Evolutionary conservation across 164 flowering plant genomes (phyloP), one percentile per base, ranked within the genome.

Genomic region (Chloranthus sessilifolius): DNA sequence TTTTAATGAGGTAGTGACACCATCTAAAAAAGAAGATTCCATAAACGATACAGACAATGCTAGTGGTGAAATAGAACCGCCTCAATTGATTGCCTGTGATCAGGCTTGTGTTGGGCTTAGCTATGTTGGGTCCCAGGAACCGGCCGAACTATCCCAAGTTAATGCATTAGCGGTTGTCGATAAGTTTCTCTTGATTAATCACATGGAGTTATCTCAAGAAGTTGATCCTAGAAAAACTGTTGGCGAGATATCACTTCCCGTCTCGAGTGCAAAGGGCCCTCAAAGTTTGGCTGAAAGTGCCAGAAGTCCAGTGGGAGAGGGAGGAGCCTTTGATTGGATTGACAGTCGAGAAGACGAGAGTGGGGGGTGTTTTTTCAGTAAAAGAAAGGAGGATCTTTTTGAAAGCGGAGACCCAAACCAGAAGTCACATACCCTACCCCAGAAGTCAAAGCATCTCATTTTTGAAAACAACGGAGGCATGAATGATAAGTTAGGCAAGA

Each of bases 301-400:
- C 23, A 62, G 57, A 67, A 62, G 61, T 28, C 53, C 50, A 9
- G 52, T 36, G 61, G 66, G 43, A 24, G 54, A 59, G 49, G n/a
- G 37, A 14, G 77, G 59, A 17, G 50, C 63, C 45, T 88, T 61
- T 74, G 85, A 86, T 50, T 92, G 96, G 96, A 81, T 77, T 72
- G 86, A 84, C 50, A 62, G 57, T 51, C 77, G 59, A 11, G 95
- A 92, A 62, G 95, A 92, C 74, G 99, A 86, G 52, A 82, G 95
- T 43, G 99, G 97, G 12, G 99, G 99, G 8, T 84, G 77, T 17
- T 68, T 88, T 65, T 83, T 80, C 59, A 58, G 60, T 42, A 84
- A 75, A 67, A 76, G 64, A 67, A 88, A 80, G 56, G 82, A 79
- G 43, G 67, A 62, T 5, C 65, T 92, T 25, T 68, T 79, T 61